A percentile compares a stretch with the other conserved stretches of the same genome.
These are phyloP conservation scores for Solanum pinnatisectum DNA, from an alignment of 257 asterid genomes.

Conservation along the genomic window DNA sequence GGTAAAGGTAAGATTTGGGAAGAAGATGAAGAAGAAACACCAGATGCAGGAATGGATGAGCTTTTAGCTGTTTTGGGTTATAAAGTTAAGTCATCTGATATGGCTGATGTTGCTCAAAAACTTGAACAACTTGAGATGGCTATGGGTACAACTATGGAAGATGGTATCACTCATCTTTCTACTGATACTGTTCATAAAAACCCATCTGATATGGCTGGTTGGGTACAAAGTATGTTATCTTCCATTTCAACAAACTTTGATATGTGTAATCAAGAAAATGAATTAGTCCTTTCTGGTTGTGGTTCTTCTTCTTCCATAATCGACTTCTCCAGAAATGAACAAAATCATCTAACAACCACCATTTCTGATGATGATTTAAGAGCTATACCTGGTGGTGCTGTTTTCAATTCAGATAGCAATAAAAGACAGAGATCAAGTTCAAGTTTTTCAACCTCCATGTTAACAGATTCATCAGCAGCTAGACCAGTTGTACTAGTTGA, in stretches of 20 bases:
- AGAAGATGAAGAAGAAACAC: slow-evolving; percentile 22
- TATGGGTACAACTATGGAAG: slow-evolving; percentile 49
- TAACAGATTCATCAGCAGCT: neutral
- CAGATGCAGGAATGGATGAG: slow-evolving; percentile 75
- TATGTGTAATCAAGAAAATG: neutral
- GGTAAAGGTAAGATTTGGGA: slow-evolving; percentile 46
- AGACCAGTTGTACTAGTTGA: slow-evolving; percentile 59
- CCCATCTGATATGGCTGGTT: slow-evolving; percentile 69
- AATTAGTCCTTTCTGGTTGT: slow-evolving; percentile 7
- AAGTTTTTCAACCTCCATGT: neutral
- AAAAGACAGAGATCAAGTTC: slow-evolving; percentile 32
- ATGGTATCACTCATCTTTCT: slow-evolving; percentile 38
- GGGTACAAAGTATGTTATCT: slow-evolving; percentile 60
- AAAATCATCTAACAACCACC: neutral
- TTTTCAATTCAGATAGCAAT: slow-evolving; percentile 10
- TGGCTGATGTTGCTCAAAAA: slow-evolving; percentile 76
- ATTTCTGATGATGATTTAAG: slow-evolving; percentile 61
- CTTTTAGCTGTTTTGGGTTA: slow-evolving; percentile 71
- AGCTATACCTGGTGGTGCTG: slow-evolving; percentile 72
- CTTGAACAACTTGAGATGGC: slow-evolving; percentile 72
- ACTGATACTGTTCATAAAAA: slow-evolving; percentile 52
- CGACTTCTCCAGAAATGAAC: neutral
- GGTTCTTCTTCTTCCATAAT: slow-evolving; percentile 14
- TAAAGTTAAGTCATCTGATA: slow-evolving; percentile 67
- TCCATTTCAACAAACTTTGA: neutral